phyloP scores from a whole-genome alignment of 129 eudicot species.

The Tagetes erecta region DNA sequence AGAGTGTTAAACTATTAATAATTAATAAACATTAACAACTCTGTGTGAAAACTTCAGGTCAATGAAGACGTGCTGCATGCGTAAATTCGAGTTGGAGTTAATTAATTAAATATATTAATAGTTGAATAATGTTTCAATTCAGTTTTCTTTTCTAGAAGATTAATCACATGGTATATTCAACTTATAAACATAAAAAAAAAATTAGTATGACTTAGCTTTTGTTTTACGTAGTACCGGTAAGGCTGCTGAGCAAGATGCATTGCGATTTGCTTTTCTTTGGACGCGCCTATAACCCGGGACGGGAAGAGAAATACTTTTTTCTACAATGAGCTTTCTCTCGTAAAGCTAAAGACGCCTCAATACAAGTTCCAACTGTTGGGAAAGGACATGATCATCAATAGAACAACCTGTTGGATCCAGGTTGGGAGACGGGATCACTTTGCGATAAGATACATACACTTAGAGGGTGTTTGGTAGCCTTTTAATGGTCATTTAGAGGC shows the following conservation, averaged over 20 bases:
- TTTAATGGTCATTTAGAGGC: too few species aligned
- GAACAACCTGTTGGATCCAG: too few species aligned
- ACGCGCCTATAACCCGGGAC: background rate
- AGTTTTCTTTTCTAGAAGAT: background rate
- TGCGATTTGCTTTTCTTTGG: background rate
- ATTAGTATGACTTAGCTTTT: too few species aligned
- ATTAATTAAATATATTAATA: background rate
- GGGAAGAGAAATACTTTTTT: background rate
- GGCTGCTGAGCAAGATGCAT: too few species aligned
- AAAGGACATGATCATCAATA: too few species aligned
- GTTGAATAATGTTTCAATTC: too few species aligned
- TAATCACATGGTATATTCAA: background rate
- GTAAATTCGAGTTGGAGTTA: background rate
- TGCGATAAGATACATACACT: too few species aligned
- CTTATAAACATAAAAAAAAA: too few species aligned
- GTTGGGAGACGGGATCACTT: too few species aligned
- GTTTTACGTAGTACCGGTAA: too few species aligned
- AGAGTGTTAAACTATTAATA: background rate
- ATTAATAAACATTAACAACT: background rate
- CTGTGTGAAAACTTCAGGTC: slow-evolving; percentile 29
- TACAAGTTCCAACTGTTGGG: too few species aligned
- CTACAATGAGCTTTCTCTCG: background rate
- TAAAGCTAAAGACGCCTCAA: background rate
- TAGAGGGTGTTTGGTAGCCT: too few species aligned
- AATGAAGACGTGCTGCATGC: slow-evolving; percentile 34